Evolutionary conservation across 768 basidiomycete species (phyloP).

Genomic region (Paxillus rubicundulus): DNA sequence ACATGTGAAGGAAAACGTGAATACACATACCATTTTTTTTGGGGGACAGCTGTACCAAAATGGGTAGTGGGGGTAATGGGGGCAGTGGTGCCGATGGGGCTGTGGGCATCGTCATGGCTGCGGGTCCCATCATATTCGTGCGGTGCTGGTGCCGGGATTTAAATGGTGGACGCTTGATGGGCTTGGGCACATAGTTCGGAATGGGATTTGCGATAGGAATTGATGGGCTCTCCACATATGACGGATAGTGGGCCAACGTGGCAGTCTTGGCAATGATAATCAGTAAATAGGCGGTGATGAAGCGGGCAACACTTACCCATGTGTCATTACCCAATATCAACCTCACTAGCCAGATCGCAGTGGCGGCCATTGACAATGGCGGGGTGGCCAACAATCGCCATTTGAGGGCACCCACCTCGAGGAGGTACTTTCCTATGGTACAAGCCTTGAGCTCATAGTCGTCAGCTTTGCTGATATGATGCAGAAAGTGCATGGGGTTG

Average conservation of each 20-base stretch:
- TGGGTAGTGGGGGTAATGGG: no score
- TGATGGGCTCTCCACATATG: slow-evolving; percentile 76
- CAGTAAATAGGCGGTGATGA: background rate
- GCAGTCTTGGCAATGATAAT: slow-evolving; percentile 52
- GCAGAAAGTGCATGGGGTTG: slow-evolving; percentile 85
- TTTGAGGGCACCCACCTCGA: slow-evolving; percentile 84
- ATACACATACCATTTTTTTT: no score
- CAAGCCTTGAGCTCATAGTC: slow-evolving; percentile 82
- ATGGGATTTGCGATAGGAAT: slow-evolving; percentile 82
- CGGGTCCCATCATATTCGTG: no score
- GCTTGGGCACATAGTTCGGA: slow-evolving; percentile 81
- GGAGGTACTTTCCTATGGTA: slow-evolving; percentile 86
- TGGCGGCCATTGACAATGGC: slow-evolving; percentile 80
- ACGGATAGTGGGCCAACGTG: slow-evolving; percentile 84
- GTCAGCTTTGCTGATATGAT: slow-evolving; percentile 91
- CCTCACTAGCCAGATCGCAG: slow-evolving; percentile 83
- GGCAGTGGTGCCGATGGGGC: no score
- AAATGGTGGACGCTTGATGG: no score
- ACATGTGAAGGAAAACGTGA: no score
- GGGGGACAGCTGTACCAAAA: no score
- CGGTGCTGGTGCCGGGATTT: no score
- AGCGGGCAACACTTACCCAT: slow-evolving; percentile 66
- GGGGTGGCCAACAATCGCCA: slow-evolving; percentile 67
- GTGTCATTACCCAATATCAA: slow-evolving; percentile 70
- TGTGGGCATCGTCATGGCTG: no score